Evolutionary conservation across 345 rosid species (phyloP), one percentile per base, ranked within the genome.

Genomic region (Bruguiera gymnorhiza): DNA sequence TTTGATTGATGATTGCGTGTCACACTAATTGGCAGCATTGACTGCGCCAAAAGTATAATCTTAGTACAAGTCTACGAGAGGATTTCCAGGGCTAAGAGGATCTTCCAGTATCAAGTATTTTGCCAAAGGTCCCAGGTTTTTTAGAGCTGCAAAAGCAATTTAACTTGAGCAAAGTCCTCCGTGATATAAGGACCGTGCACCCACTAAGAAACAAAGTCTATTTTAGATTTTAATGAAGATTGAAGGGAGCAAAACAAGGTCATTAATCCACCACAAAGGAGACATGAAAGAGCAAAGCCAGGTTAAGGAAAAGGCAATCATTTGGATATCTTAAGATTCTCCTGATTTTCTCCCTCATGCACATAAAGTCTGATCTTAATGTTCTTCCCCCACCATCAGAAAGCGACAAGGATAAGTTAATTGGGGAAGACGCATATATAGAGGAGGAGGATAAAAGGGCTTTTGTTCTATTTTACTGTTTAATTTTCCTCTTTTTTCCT

Each of bases 161-260:
- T 77, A 79, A 71, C 62, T 63, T 70, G 60, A 61, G 55, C 30
- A 71, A 72, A 62, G 67, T 75, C 85, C 61, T 69, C 78, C 87
- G 43, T 37, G 74, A 80, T 74, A 60, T 60, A 72, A 74, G 92
- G 85, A 75, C 70, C 73, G 51, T 80, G 88, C 82, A 82, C 66
- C 74, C 86, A 69, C 79, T 69, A 81, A 31, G 72, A 78, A 81
- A 84, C 85, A 83, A 66, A 76, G 63, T 61, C 27, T 1, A 61
- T 50, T 37, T 68, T 67, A 60, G 70, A 6, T 21, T 55, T 55
- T 76, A 65, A 48, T 63, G 57, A 68, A 54, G 64, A 63, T 66
- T 66, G 46, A 55, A 15, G 65, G 74, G 34, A 75, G 63, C 50
- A 63, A 77, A 74, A 34, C 70, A 69, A 73, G 27, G 43, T 23